phyloP scores from a whole-genome alignment of 2,329 filamentous ascomycete genomes.

The Arthroderma sp. region DNA sequence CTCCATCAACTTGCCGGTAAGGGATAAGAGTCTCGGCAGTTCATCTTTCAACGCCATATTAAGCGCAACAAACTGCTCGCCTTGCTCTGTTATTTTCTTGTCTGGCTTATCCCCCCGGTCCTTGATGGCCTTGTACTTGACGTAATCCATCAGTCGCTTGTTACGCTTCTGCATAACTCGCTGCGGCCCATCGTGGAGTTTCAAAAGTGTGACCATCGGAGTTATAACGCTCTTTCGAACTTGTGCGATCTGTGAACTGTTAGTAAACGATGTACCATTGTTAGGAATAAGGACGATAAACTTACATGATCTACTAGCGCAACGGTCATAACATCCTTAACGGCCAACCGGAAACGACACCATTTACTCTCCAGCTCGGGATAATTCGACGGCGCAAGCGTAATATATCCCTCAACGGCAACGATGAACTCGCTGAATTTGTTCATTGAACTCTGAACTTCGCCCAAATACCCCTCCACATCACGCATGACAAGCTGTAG shows the following conservation, averaged over 20 bases:
- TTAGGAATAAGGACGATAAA: constrained; percentile 6
- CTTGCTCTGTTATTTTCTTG: constrained; percentile 68
- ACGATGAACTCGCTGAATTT: constrained; percentile 69
- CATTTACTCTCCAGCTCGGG: constrained; percentile 88
- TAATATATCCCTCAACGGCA: constrained; percentile 73
- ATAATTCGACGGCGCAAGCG: constrained; percentile 54
- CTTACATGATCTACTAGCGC: constrained; percentile 71
- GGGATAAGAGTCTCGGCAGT: constrained; percentile 65
- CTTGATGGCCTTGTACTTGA: constrained; percentile 64
- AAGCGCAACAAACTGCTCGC: constrained; percentile 79
- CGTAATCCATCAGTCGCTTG: constrained; percentile 83
- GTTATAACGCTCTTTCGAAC: constrained; percentile 75
- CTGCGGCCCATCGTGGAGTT: constrained; percentile 70
- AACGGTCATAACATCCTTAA: constrained; percentile 72
- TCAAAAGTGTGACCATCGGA: constrained; percentile 66
- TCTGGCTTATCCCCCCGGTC: constrained; percentile 76
- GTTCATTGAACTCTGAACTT: constrained; percentile 65
- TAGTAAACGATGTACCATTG: constrained; percentile 5
- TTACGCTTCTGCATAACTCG: constrained; percentile 88
- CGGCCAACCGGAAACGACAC: constrained; percentile 77
- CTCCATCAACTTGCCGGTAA: constrained; percentile 75
- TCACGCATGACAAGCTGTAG: constrained; percentile 86
- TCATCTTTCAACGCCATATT: constrained; percentile 92
- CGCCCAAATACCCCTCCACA: constrained; percentile 83
- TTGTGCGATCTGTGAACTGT: constrained; percentile 40